A percentile compares a stretch with the other conserved stretches of the same genome.
These are phyloP conservation scores for Suillus americanus DNA, from an alignment of 768 basidiomycete genomes.

Conservation along the genomic window DNA sequence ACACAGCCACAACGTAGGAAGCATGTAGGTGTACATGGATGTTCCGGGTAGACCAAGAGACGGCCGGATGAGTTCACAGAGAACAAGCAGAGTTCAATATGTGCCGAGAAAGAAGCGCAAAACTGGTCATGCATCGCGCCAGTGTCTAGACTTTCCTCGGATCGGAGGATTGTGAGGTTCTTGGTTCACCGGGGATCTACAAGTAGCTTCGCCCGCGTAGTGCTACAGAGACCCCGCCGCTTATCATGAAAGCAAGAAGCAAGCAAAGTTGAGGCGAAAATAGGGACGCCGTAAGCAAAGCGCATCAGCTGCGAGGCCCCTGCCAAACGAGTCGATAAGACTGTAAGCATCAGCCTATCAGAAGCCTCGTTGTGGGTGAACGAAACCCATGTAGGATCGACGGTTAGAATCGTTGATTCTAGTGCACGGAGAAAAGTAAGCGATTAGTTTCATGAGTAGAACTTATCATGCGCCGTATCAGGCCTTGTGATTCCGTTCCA, in stretches of 20 bases:
- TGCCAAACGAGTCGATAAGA: constrained; percentile 4
- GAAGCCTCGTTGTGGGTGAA: neutral
- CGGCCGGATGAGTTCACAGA: neutral
- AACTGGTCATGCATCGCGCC: neutral
- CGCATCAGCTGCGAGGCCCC: constrained; percentile 34
- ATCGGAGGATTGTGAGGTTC: constrained; percentile 1
- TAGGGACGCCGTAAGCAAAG: constrained; percentile 26
- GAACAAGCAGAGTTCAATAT: constrained; percentile 3
- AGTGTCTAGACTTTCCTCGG: constrained; percentile 15
- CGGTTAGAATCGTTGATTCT: constrained; percentile 1
- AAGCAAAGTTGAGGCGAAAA: constrained; percentile 14
- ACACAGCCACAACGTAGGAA: neutral
- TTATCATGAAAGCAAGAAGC: constrained; percentile 16
- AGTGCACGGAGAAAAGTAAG: constrained; percentile 3
- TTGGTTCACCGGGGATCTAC: constrained; percentile 3
- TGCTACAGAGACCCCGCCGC: constrained; percentile 13
- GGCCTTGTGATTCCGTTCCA: constrained; percentile 27
- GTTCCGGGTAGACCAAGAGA: constrained; percentile 1
- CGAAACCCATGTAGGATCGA: constrained; percentile 4
- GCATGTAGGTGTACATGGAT: neutral
- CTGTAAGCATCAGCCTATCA: neutral
- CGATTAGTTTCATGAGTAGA: constrained; percentile 7
- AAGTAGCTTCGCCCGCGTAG: constrained; percentile 11
- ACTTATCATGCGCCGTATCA: constrained; percentile 13
- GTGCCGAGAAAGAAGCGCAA: neutral